phyloP scores from a whole-genome alignment of 2,329 filamentous ascomycete species.

The Hypoxylon sp. region DNA sequence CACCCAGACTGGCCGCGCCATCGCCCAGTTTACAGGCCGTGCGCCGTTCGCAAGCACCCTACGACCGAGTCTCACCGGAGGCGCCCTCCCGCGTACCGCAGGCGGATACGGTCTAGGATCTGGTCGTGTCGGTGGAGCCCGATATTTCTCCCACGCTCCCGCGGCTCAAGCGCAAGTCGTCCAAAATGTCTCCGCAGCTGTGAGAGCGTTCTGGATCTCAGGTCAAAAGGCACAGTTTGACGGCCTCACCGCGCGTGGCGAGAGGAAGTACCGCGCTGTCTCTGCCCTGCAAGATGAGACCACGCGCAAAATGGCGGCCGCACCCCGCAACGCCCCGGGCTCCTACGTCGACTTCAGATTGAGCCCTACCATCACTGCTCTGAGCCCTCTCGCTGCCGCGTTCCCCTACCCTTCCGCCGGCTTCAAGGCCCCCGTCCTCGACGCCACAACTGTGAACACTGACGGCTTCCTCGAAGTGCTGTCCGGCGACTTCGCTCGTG shows the following conservation, averaged over 20 bases:
- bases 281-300: slow-evolving; percentile 80
- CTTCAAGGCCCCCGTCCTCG: slow-evolving; percentile 56
- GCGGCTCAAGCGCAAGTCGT: slow-evolving; percentile 90
- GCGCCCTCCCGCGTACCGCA: slow-evolving; percentile 84
- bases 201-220: slow-evolving; percentile 92
- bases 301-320: slow-evolving; percentile 73
- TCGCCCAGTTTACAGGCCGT: slow-evolving; percentile 75
- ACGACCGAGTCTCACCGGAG: slow-evolving; percentile 91
- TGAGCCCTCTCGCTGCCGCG: slow-evolving; percentile 76
- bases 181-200: slow-evolving; percentile 93
- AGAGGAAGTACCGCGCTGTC: slow-evolving; percentile 84
- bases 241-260: slow-evolving; percentile 78
- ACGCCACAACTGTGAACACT: slow-evolving; percentile 77
- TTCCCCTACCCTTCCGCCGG: slow-evolving; percentile 61
- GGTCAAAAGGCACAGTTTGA: slow-evolving; percentile 91
- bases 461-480: slow-evolving; percentile 88
- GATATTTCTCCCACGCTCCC: slow-evolving; percentile 92
- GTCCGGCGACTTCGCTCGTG: slow-evolving; percentile 87
- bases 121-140: slow-evolving; percentile 76
- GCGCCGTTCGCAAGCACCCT: slow-evolving; percentile 90
- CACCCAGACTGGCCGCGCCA: slow-evolving; percentile 63
- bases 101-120: slow-evolving; percentile 88
- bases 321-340: slow-evolving; percentile 72
- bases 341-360: slow-evolving; percentile 90
- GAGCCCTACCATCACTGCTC: slow-evolving; percentile 89